Conservation (phyloP, 306 rosid species). For the Potentilla sterilis region DNA sequence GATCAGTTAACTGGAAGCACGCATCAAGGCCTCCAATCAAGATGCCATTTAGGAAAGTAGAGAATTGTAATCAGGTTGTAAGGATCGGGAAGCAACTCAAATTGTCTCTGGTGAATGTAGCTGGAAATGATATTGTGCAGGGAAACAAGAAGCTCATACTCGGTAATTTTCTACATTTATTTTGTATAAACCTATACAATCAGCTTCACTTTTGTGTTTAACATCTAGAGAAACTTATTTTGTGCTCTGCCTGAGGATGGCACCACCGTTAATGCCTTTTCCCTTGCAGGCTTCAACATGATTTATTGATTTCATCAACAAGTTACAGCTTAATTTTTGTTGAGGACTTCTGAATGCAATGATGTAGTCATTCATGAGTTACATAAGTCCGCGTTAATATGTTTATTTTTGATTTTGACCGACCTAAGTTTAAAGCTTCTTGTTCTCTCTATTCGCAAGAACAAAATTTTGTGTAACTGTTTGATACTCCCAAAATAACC, state of each 20-base stretch:
- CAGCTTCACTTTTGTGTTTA: background rate
- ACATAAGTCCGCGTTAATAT: background rate
- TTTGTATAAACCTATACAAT: background rate
- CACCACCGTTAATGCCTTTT: background rate
- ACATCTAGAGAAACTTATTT: background rate
- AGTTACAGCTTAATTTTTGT: background rate
- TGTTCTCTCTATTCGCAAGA: background rate
- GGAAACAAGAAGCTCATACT: conserved; percentile 98
- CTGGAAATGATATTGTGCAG: conserved; percentile 93
- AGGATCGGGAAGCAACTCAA: conserved; percentile 66
- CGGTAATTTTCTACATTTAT: conserved; percentile 45
- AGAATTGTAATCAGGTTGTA: conserved; percentile 92
- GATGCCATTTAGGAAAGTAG: conserved; percentile 96
- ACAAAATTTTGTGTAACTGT: background rate
- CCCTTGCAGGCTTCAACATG: background rate
- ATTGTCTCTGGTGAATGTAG: conserved; percentile 86
- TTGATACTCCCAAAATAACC: background rate
- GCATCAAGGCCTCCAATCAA: conserved; percentile 92
- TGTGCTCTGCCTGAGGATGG: background rate
- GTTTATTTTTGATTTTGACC: background rate
- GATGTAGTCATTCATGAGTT: background rate
- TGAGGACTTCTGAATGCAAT: background rate
- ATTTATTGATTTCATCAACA: background rate
- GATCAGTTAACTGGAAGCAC: conserved; percentile 86
- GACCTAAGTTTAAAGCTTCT: background rate